Conservation (phyloP, 2,329 filamentous ascomycete genomes). For the Emergomyces africanus region DNA sequence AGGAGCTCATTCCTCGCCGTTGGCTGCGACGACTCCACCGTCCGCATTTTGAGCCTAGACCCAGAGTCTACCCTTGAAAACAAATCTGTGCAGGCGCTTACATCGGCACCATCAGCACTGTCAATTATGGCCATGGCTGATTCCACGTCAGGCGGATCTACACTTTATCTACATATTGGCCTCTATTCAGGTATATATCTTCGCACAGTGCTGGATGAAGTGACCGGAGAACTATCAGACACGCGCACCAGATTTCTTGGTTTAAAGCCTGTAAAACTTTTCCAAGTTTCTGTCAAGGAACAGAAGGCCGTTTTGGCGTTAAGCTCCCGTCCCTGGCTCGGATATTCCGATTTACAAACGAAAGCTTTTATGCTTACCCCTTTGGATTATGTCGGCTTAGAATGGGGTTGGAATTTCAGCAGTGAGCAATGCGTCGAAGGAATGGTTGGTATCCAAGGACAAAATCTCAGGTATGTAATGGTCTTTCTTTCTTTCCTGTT, state of each 20-base stretch:
- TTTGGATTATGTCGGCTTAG: slow-evolving; percentile 72
- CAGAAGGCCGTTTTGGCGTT: slow-evolving; percentile 78
- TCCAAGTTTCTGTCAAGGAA: slow-evolving; percentile 76
- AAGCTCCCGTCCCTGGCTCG: slow-evolving; percentile 90
- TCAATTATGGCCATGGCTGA: slow-evolving; percentile 94
- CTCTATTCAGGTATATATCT: slow-evolving; percentile 93
- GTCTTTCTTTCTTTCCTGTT: slow-evolving; percentile 9
- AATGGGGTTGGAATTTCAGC: slow-evolving; percentile 94
- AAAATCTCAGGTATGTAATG: slow-evolving; percentile 62
- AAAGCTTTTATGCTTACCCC: slow-evolving; percentile 87
- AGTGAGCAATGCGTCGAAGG: slow-evolving; percentile 89
- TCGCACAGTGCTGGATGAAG: slow-evolving; percentile 84
- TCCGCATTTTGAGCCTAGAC: slow-evolving; percentile 80
- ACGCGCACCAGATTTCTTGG: slow-evolving; percentile 91
- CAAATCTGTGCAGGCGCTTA: slow-evolving; percentile 88
- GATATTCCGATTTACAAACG: slow-evolving; percentile 78
- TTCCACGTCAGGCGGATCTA: slow-evolving; percentile 75
- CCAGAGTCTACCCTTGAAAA: slow-evolving; percentile 83
- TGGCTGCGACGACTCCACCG: slow-evolving; percentile 91
- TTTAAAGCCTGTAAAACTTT: slow-evolving; percentile 77
- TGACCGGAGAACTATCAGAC: slow-evolving; percentile 90
- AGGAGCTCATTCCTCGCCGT: slow-evolving; percentile 90
- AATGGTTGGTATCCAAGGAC: slow-evolving; percentile 84
- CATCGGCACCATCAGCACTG: slow-evolving; percentile 75
- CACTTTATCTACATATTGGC: slow-evolving; percentile 90